Evolutionary conservation across 257 asterid species (phyloP), one percentile per base, ranked within the genome.

Genomic region (Fraxinus anomala): DNA sequence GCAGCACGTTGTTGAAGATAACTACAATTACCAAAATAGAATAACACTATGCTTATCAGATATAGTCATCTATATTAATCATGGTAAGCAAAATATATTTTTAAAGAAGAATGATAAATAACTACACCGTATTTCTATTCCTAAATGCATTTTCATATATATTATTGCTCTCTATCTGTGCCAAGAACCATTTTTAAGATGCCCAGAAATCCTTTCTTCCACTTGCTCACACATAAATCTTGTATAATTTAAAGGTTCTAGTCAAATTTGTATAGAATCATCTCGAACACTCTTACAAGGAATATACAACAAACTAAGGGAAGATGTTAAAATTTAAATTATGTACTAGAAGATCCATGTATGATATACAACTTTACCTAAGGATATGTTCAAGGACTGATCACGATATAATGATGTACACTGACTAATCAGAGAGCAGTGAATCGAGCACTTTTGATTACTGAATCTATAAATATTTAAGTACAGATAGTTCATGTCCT

Each of bases 1-100:
- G 87, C 88, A 4, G 90, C 87, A 2, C 98, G 97, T 42, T 82
- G 87, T 81, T 95, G 94, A 83, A 95, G 99, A 87, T 93, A 95
- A 83, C 98, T 95, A 80, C 85, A 91, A 79, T 68, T n/a, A 75
- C 73, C 59, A 79, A 73, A 6, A 75, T 54, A 19, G 37, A 37
- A 34, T 33, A 77, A 82, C 17, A 74, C 54, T 36, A 65, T 63
- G 74, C 39, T 68, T 72, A 40, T 82, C 61, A 78, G 73, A 70
- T 61, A 73, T 24, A 42, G 54, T 44, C 63, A 36, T 34, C 31
- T 23, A 12, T 23, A 21, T 61, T 24, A 9, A 61, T 61, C 68
- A 61, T 7, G 33, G 33, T 24, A 61, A 54, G 65, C 23, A 54
- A 54, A 54, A 51, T 13, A n/a, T 0, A 30, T 77, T 73, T 42